Evolutionary conservation across 1,139 yeast genomes (phyloP).

Genomic region (Trichomonascaceae sp.): DNA sequence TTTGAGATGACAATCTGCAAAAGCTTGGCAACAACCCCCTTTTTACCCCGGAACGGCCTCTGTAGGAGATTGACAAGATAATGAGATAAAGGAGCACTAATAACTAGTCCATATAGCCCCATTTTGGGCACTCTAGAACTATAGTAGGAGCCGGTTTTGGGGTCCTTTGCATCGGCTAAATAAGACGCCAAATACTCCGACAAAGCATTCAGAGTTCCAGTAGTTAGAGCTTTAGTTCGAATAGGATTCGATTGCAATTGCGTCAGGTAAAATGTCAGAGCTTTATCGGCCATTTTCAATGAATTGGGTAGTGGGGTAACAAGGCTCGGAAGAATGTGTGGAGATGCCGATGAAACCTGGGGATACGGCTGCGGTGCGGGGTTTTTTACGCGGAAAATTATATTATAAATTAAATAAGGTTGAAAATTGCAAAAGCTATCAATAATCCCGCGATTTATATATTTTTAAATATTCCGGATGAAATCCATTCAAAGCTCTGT

Average conservation of each 20-base stretch:
- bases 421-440: too few relatives aligned
- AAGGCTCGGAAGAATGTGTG: background rate
- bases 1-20: slow-evolving; percentile 58
- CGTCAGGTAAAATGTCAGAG: slow-evolving; percentile 20
- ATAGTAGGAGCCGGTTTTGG: slow-evolving; percentile 31
- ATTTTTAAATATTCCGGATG: too few relatives aligned
- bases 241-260: slow-evolving; percentile 28
- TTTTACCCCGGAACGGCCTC: slow-evolving; percentile 31
- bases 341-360: background rate
- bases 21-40: slow-evolving; percentile 37
- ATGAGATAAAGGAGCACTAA: slow-evolving; percentile 74
- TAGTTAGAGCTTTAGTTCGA: slow-evolving; percentile 34
- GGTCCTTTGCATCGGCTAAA: slow-evolving; percentile 35
- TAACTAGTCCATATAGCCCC: slow-evolving; percentile 64
- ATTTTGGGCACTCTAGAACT: slow-evolving; percentile 50
- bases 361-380: background rate
- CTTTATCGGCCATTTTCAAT: background rate
- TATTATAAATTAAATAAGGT: too few relatives aligned
- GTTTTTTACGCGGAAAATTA: background rate
- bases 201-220: slow-evolving; percentile 34
- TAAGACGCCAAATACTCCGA: slow-evolving; percentile 34
- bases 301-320: background rate
- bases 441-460: too few relatives aligned
- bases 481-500: too few relatives aligned
- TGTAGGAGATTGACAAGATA: slow-evolving; percentile 34